Evolutionary conservation across 768 basidiomycete species (phyloP).

Genomic region (Russula sp.): DNA sequence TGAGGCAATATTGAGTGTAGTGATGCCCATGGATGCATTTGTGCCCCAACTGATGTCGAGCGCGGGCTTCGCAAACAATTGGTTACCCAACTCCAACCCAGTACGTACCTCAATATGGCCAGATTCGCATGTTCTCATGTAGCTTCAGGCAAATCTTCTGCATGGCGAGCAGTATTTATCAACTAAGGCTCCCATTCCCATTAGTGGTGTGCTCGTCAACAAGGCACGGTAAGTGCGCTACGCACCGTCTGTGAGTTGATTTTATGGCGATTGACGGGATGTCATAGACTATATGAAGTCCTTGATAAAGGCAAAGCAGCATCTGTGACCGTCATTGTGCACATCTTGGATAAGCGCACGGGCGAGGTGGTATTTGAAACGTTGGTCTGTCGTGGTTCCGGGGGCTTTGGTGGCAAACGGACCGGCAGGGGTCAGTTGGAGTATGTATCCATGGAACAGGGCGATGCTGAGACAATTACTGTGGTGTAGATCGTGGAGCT

Average conservation of each 20-base stretch:
- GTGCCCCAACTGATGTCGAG: conserved; percentile 77
- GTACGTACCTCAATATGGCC: conserved; percentile 44
- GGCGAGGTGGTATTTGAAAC: conserved; percentile 89
- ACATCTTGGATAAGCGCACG: conserved; percentile 74
- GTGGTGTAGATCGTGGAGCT: conserved; percentile 72
- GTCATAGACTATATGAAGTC: conserved; percentile 65
- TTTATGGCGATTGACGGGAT: conserved; percentile 4
- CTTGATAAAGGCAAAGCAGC: conserved; percentile 93
- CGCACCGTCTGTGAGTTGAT: background rate
- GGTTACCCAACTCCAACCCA: conserved; percentile 93
- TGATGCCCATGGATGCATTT: background rate
- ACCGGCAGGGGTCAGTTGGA: conserved; percentile 63
- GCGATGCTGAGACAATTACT: background rate
- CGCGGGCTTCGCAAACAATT: conserved; percentile 66
- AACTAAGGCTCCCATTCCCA: conserved; percentile 84
- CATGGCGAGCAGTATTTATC: conserved; percentile 96
- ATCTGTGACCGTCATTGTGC: conserved; percentile 73
- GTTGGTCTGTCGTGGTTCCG: conserved; percentile 86
- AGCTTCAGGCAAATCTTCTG: conserved; percentile 79
- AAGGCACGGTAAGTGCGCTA: conserved; percentile 55
- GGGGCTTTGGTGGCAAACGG: conserved; percentile 95
- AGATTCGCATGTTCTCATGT: conserved; percentile 5
- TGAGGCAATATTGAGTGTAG: background rate
- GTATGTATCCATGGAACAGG: conserved; percentile 1
- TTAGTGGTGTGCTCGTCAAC: conserved; percentile 73